phyloP scores from a whole-genome alignment of 2,329 filamentous ascomycete genomes.

The Sclerotinia borealis region DNA sequence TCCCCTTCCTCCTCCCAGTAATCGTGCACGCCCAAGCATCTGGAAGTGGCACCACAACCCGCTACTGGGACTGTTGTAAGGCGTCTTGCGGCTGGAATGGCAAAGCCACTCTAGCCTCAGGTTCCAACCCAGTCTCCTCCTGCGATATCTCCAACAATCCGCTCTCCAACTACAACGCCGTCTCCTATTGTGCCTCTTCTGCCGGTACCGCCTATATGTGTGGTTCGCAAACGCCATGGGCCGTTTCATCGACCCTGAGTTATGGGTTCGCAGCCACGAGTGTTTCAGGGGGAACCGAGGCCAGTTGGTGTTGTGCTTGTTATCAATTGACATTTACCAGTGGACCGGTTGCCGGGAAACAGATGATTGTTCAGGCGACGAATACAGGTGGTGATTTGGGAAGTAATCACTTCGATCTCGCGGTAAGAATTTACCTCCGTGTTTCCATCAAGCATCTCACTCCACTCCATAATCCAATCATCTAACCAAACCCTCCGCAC shows the following conservation, averaged over 20 bases:
- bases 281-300: constrained; percentile 49
- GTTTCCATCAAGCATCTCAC: neutral
- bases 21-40: constrained; percentile 19
- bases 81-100: constrained; percentile 56
- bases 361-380: constrained; percentile 57
- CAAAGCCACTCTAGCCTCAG: constrained; percentile 45
- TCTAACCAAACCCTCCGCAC: neutral
- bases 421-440: constrained; percentile 18
- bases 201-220: constrained; percentile 52
- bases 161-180: constrained; percentile 43
- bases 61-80: constrained; percentile 67
- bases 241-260: constrained; percentile 48
- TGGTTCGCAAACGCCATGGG: constrained; percentile 55
- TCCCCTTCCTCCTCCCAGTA: constrained; percentile 23
- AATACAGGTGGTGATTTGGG: constrained; percentile 55
- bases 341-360: constrained; percentile 50
- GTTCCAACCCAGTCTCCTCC: constrained; percentile 25
- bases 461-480: neutral
- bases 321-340: constrained; percentile 46
- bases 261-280: constrained; percentile 61
- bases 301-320: constrained; percentile 61
- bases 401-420: constrained; percentile 53
- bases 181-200: constrained; percentile 46
- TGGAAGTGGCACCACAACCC: constrained; percentile 31
- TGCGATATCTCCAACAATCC: constrained; percentile 45